These are phyloP conservation scores for Diaporthe amygdali DNA, from an alignment of 2,329 filamentous ascomycete genomes.

Conservation along the genomic window DNA sequence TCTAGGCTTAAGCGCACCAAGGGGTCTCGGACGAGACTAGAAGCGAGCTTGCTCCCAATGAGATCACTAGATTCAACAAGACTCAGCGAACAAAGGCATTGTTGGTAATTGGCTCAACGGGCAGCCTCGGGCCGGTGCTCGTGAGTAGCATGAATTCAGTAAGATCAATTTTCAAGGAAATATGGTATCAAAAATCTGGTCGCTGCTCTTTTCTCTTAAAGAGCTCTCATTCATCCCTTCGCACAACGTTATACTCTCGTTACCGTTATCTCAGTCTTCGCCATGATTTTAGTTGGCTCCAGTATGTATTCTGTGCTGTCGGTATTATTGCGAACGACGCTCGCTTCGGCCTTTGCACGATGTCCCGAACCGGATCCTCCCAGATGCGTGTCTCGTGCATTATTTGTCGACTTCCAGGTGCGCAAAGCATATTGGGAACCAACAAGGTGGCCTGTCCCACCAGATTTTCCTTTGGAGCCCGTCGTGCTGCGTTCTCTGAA, in stretches of 20 bases:
- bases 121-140: not conserved
- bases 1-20: no score
- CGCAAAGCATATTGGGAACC: constrained; percentile 11
- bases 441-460: not conserved
- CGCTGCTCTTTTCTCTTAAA: not conserved
- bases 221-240: not conserved
- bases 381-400: not conserved
- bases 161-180: no score
- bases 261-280: constrained; percentile 8
- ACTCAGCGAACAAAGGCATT: not conserved
- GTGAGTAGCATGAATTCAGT: not conserved
- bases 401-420: not conserved
- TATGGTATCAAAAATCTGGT: not conserved
- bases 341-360: not conserved
- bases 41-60: not conserved
- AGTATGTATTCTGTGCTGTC: constrained; percentile 10
- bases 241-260: not conserved
- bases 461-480: not conserved
- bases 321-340: not conserved
- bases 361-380: not conserved
- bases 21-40: not conserved
- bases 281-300: constrained; percentile 2
- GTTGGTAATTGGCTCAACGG: not conserved
- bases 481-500: constrained; percentile 28
- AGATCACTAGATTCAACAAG: not conserved